Conservation (phyloP, 73 alveolate genomes). For the Paraurostyla sp. region DNA sequence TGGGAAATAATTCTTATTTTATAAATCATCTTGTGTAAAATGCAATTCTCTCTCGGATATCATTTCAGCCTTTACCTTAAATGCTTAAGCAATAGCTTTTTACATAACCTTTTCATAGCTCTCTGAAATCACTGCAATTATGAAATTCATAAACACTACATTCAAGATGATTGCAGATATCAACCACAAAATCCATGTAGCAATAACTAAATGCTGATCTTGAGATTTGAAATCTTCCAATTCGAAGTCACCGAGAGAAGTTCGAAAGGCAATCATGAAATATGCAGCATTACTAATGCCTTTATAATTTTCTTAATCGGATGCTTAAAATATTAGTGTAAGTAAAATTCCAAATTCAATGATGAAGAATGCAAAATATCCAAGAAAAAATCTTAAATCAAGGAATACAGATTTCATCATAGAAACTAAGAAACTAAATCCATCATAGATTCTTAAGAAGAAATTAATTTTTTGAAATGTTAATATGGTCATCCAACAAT, state of each 20-base stretch:
- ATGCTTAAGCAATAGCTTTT: too few species aligned
- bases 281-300: neutral
- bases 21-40: neutral
- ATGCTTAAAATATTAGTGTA: neutral
- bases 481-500: neutral
- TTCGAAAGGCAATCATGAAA: neutral
- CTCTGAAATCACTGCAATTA: too few species aligned
- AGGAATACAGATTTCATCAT: neutral
- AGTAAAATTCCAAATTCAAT: neutral
- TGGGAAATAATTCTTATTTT: neutral
- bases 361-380: neutral
- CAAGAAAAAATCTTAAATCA: neutral
- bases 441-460: slow-evolving; percentile 7
- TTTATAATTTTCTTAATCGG: neutral
- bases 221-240: neutral
- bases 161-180: neutral
- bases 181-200: neutral
- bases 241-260: neutral
- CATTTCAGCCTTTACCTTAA: too few species aligned
- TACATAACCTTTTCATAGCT: too few species aligned
- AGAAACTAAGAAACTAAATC: slow-evolving; percentile 15
- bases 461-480: neutral
- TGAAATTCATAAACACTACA: neutral
- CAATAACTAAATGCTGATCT: neutral
- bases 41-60: too few species aligned